phyloP scores from a whole-genome alignment of 202 grass and related monocot species.

The Setaria viridis region DNA sequence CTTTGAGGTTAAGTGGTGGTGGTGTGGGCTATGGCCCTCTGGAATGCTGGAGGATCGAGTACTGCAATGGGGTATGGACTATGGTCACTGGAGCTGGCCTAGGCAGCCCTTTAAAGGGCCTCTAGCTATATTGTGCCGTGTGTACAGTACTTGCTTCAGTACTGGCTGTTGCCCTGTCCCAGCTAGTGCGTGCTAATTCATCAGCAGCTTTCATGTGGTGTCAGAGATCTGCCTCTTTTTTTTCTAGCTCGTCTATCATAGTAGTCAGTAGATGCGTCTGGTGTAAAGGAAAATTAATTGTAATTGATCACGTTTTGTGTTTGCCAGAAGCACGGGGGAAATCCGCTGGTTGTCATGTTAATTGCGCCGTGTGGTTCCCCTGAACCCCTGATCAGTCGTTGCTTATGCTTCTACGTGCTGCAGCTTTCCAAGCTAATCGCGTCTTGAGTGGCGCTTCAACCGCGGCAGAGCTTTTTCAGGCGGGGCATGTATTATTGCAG shows the following conservation, averaged over 20 bases:
- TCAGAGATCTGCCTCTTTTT: conserved; percentile 54
- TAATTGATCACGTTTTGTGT: background rate
- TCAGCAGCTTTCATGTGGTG: conserved; percentile 47
- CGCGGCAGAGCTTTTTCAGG: conserved; percentile 43
- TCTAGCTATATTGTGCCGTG: conserved; percentile 50
- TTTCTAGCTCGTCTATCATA: background rate
- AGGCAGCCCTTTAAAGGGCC: conserved; percentile 46
- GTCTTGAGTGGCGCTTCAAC: conserved; percentile 30
- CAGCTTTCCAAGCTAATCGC: conserved; percentile 30
- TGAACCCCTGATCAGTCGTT: background rate
- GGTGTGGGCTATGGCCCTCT: conserved; percentile 51
- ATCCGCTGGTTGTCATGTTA: background rate
- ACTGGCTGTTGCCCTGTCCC: conserved; percentile 38
- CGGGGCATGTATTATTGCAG: conserved; percentile 50
- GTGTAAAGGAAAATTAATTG: conserved; percentile 13
- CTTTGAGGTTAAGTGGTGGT: conserved; percentile 41
- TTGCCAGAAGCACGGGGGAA: background rate
- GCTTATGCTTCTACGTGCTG: background rate
- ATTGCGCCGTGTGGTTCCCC: background rate
- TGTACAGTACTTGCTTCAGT: conserved; percentile 54
- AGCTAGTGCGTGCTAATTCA: conserved; percentile 53
- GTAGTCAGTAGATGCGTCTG: conserved; percentile 10
- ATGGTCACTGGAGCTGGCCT: conserved; percentile 24
- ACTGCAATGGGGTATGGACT: background rate
- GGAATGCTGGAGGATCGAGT: conserved; percentile 12